Percentiles rank a stretch among this genome's conserved stretches.
Conservation (phyloP, 495 filamentous ascomycete genomes). For the Penicillium steckii region DNA sequence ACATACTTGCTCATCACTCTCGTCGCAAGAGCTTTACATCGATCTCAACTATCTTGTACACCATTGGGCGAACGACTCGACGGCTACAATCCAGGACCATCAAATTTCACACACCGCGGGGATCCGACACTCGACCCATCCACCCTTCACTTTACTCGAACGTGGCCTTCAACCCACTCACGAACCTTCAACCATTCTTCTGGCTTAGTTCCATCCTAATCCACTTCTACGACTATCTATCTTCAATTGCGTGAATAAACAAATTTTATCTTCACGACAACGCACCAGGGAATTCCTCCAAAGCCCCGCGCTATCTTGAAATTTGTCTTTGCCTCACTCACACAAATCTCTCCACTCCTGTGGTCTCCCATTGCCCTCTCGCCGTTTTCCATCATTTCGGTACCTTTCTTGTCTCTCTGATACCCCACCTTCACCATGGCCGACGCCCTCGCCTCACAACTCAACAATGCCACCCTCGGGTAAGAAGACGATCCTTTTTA, state of each 20-base stretch:
- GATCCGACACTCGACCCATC: not conserved
- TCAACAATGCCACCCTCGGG: constrained; percentile 70
- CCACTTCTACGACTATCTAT: not conserved
- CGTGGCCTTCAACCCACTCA: not conserved
- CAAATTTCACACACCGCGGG: constrained; percentile 10
- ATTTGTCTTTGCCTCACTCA: not conserved
- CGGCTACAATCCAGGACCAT: not conserved
- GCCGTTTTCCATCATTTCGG: not conserved
- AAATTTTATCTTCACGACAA: not conserved
- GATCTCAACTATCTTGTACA: constrained; percentile 1
- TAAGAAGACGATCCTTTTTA: constrained; percentile 30
- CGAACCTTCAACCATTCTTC: not conserved
- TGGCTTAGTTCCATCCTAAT: not conserved
- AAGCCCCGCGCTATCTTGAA: not conserved
- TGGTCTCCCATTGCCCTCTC: not conserved
- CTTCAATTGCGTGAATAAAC: not conserved
- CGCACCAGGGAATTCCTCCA: not conserved
- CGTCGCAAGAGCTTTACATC: constrained; percentile 2
- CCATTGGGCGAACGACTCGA: constrained; percentile 10
- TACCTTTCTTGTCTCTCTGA: not conserved
- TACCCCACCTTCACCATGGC: constrained; percentile 45
- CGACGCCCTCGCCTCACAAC: constrained; percentile 63
- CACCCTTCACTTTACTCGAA: not conserved
- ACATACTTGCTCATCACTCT: constrained; percentile 8
- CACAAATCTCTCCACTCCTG: not conserved